Percentiles rank a stretch among this genome's conserved stretches.
These are phyloP conservation scores for Serendipita indica DNA, from an alignment of 768 basidiomycete species.

Conservation along the genomic window DNA sequence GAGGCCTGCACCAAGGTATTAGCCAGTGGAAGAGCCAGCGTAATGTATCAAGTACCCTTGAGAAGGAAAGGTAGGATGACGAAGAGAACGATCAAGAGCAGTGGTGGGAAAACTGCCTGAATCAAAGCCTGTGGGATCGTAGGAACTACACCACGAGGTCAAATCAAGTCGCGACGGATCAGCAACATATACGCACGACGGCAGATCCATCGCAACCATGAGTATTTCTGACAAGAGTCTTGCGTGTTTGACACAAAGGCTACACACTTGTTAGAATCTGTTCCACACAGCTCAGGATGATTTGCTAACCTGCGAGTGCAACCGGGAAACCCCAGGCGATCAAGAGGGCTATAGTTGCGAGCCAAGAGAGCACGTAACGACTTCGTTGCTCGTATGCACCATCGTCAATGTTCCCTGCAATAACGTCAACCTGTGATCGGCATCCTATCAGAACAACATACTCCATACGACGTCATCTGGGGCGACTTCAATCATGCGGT, in stretches of 20 bases:
- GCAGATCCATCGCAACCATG: slow-evolving; percentile 48
- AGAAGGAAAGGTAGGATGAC: slow-evolving; percentile 44
- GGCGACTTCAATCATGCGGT: slow-evolving; percentile 45
- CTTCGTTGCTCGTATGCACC: slow-evolving; percentile 37
- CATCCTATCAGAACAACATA: slow-evolving; percentile 17
- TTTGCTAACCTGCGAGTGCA: slow-evolving; percentile 47
- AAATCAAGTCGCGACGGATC: slow-evolving; percentile 18
- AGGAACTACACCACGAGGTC: slow-evolving; percentile 13
- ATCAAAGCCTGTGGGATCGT: slow-evolving; percentile 34
- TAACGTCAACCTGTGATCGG: neutral
- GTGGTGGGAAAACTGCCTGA: slow-evolving; percentile 51
- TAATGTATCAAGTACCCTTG: slow-evolving; percentile 28
- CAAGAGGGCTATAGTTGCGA: slow-evolving; percentile 43
- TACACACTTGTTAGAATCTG: slow-evolving; percentile 28
- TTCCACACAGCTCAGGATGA: slow-evolving; percentile 41
- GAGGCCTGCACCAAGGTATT: slow-evolving; percentile 24
- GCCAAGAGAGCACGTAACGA: slow-evolving; percentile 40
- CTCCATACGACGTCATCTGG: slow-evolving; percentile 39
- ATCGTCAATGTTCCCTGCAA: slow-evolving; percentile 15
- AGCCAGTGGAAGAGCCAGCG: neutral
- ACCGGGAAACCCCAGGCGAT: slow-evolving; percentile 53
- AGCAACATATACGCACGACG: slow-evolving; percentile 12
- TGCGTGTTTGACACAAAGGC: neutral
- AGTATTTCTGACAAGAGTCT: slow-evolving; percentile 14
- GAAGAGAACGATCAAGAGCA: slow-evolving; percentile 47